Evolutionary conservation across 768 basidiomycete species (phyloP).

Genomic region (Leccinellum rugosiceps): DNA sequence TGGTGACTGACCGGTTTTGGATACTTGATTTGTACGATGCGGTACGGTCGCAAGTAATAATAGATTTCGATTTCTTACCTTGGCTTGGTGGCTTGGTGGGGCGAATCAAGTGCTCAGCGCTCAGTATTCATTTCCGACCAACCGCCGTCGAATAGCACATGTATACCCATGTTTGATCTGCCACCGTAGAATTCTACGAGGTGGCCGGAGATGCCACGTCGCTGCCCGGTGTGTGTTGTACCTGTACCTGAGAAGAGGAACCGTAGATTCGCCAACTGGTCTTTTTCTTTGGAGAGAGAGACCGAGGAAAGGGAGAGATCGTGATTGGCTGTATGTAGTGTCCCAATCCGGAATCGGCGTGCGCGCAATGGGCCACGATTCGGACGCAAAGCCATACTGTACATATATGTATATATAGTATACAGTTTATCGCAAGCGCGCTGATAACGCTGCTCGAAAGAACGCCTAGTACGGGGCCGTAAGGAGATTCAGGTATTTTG

Average conservation of each 20-base stretch:
- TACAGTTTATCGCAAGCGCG: neutral
- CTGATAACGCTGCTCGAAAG: neutral
- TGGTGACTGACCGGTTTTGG: neutral
- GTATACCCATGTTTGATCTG: neutral
- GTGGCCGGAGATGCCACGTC: neutral
- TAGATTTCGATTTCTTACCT: slow-evolving; percentile 8
- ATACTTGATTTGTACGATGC: slow-evolving; percentile 18
- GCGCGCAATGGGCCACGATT: neutral
- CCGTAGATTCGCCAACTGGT: neutral
- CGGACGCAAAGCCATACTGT: neutral
- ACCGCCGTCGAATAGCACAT: neutral
- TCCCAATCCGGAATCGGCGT: neutral
- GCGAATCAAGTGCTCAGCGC: neutral
- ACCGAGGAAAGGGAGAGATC: neutral
- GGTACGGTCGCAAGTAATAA: neutral
- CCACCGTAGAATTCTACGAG: neutral
- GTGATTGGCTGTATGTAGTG: neutral
- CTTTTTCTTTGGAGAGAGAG: neutral
- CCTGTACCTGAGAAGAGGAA: neutral
- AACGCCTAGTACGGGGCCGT: neutral
- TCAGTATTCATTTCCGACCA: slow-evolving; percentile 9
- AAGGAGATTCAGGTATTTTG: neutral
- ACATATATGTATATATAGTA: neutral
- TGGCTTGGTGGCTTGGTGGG: neutral
- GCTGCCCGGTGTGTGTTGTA: neutral